Conservation (phyloP, 129 eudicot species). For the Rutidosis leptorrhynchoides region DNA sequence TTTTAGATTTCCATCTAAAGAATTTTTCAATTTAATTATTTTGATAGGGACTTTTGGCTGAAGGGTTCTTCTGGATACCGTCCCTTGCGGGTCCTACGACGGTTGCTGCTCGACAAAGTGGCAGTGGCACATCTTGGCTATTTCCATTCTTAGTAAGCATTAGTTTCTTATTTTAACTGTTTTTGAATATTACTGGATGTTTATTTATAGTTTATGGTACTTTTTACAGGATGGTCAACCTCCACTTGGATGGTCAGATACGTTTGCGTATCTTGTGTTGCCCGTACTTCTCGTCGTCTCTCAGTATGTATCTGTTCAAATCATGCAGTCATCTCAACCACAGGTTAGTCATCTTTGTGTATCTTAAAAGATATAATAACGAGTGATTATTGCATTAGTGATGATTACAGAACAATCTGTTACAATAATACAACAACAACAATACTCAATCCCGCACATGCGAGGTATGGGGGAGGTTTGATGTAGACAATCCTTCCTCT, state of each 20-base stretch:
- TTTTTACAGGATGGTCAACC: conserved; percentile 82
- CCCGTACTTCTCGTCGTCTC: conserved; percentile 71
- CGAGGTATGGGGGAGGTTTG: no score
- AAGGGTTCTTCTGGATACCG: conserved; percentile 99
- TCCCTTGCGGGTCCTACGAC: conserved; percentile 97
- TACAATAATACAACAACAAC: neutral
- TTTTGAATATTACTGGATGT: neutral
- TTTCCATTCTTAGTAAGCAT: conserved; percentile 81
- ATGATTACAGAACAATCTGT: neutral
- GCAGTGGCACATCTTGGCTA: conserved; percentile 93
- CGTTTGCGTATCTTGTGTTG: conserved; percentile 87
- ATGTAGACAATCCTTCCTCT: no score
- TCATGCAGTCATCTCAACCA: conserved; percentile 90
- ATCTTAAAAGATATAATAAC: neutral
- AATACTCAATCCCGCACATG: no score
- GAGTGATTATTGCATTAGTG: neutral
- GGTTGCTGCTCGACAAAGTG: conserved; percentile 82
- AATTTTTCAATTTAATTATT: neutral
- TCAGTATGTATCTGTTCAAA: conserved; percentile 79
- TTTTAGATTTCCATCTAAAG: neutral
- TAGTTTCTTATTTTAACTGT: neutral
- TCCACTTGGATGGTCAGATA: conserved; percentile 96
- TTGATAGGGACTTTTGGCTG: conserved; percentile 76
- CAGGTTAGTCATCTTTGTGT: conserved; percentile 45
- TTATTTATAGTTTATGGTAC: conserved; percentile 2